Evolutionary conservation across 495 filamentous ascomycete species (phyloP), one percentile per base, ranked within the genome.

Genomic region (Immersiella caudata): DNA sequence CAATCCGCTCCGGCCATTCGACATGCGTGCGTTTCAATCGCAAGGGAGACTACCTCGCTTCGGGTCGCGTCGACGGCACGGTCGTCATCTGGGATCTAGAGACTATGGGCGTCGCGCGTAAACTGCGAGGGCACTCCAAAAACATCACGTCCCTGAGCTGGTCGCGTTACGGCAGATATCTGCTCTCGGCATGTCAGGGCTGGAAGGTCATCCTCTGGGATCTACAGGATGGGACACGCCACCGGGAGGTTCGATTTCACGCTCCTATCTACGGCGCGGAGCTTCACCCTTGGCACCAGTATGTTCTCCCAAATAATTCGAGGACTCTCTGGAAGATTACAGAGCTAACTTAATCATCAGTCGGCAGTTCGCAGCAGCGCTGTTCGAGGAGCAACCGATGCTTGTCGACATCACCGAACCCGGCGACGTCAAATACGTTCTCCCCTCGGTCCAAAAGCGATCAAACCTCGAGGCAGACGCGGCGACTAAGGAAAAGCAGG

Each of bases 141-240:
- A 93, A 95, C 72, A 91, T 98, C 50, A 93, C 95, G 67, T 95
- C 91, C 14, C 76, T 98, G 22, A 96, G 94, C 78, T 99, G 95
- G 95, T 97, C 93, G 8, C 82, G 91, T 68, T 90, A 93, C 79
- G 93, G 94, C 24, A 86, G 93, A 51, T 98, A 96, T 78, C 85
- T 99, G n/a, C 87, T 98, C 25, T 97, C 91, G 67, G 89, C 91
- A n/a, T 93, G 91, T 16, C 93, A 96, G 71, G 95, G 97, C 73
- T 97, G 94, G 90, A 96, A 93, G 78, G 93, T 88, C 63, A 92
- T 97, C 36, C 84, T 98, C 0, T 99, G 95, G 95, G 96, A 99
- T 78, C 79, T 99, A 55, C 83, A 89, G 69, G 89, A 93, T 74
- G 83, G 84, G 20, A 83, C 78, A 60, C 77, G 79, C 56, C 79